A percentile compares a stretch with the other conserved stretches of the same genome.
Conservation (phyloP, 306 rosid species). For the Rosa lucieae region DNA sequence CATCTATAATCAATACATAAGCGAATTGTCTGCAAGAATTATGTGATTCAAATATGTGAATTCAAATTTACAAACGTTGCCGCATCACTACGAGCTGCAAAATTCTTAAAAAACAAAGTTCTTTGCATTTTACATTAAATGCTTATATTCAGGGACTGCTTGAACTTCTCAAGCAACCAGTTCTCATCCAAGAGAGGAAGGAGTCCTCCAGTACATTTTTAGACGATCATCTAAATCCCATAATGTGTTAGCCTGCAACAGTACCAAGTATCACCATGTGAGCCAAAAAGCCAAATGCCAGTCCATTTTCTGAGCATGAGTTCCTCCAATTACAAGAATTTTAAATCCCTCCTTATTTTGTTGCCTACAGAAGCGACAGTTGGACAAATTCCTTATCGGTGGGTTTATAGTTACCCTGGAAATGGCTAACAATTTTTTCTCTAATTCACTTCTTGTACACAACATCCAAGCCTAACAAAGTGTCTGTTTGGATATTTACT, state of each 20-base stretch:
- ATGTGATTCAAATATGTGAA: not conserved
- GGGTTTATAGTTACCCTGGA: too few relatives aligned
- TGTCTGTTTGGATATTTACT: too few relatives aligned
- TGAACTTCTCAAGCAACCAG: too few relatives aligned
- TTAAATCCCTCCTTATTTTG: not conserved
- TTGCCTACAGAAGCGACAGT: not conserved
- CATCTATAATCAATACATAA: too few relatives aligned
- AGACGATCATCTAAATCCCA: not conserved
- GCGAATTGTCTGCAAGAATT: not conserved
- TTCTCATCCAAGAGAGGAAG: too few relatives aligned
- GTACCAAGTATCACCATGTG: not conserved
- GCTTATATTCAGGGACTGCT: too few relatives aligned
- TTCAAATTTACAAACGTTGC: not conserved
- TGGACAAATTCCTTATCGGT: too few relatives aligned
- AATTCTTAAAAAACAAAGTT: not conserved
- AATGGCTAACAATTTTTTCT: too few relatives aligned
- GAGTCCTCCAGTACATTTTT: too few relatives aligned
- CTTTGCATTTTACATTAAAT: not conserved
- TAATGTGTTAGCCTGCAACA: too few relatives aligned
- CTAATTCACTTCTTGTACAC: too few relatives aligned
- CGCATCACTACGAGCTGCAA: not conserved
- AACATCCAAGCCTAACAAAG: too few relatives aligned
- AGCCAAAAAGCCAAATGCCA: not conserved
- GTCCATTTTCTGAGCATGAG: not conserved
- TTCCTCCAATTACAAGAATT: not conserved